Evolutionary conservation across 257 asterid species (phyloP).

Genomic region (Ilex aquifolium): DNA sequence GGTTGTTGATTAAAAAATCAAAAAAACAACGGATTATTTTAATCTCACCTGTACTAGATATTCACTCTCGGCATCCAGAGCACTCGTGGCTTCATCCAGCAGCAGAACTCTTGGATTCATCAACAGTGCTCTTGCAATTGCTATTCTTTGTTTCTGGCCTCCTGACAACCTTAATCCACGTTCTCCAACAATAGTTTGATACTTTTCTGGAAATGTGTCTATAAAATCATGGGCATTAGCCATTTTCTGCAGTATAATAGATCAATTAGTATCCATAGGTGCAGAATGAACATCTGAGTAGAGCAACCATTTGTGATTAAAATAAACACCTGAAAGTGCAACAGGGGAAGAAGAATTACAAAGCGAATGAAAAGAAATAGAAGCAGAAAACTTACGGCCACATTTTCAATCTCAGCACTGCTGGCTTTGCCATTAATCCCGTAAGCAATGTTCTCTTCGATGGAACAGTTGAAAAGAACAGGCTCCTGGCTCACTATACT

Average conservation of each 20-base stretch:
- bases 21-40: neutral
- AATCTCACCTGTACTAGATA: slow-evolving; percentile 64
- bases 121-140: slow-evolving; percentile 77
- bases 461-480: slow-evolving; percentile 78
- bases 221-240: slow-evolving; percentile 79
- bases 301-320: too few species aligned
- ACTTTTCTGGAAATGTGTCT: slow-evolving; percentile 56
- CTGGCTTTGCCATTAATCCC: slow-evolving; percentile 73
- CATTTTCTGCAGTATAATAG: slow-evolving; percentile 47
- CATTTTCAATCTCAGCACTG: slow-evolving; percentile 56
- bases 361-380: neutral
- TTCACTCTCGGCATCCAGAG: slow-evolving; percentile 85
- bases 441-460: slow-evolving; percentile 81
- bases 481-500: slow-evolving; percentile 94
- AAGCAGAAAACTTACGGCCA: slow-evolving; percentile 50
- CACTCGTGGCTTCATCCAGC: slow-evolving; percentile 83
- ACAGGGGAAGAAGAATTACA: neutral
- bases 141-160: slow-evolving; percentile 87
- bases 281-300: too few species aligned
- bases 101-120: slow-evolving; percentile 76
- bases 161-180: slow-evolving; percentile 87
- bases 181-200: slow-evolving; percentile 65
- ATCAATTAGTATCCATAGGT: too few species aligned
- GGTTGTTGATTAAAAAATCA: too few species aligned
- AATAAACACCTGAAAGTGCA: neutral